Conservation (phyloP, 768 basidiomycete species). For the Kwoniella bestiolae region DNA sequence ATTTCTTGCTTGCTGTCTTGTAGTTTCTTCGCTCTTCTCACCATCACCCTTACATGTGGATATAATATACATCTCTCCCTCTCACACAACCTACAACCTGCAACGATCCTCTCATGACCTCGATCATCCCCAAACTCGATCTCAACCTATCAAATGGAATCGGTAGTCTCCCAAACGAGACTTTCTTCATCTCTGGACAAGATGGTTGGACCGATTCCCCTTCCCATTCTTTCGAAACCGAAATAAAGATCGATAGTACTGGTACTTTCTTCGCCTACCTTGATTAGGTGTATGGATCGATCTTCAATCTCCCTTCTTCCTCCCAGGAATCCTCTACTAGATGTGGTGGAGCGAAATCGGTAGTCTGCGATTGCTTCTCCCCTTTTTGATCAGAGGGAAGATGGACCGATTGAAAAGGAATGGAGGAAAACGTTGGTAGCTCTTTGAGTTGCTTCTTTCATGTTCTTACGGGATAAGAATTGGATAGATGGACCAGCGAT, state of each 20-base stretch:
- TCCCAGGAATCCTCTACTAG: neutral
- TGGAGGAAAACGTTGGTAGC: neutral
- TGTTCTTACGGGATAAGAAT: no score
- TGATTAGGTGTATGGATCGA: conserved; percentile 7
- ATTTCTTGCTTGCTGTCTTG: neutral
- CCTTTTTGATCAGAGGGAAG: conserved; percentile 3
- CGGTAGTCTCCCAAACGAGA: conserved; percentile 7
- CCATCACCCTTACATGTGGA: neutral
- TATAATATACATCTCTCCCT: neutral
- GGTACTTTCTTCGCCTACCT: conserved; percentile 10
- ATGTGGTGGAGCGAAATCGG: neutral
- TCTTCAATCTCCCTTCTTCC: neutral
- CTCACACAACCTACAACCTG: neutral
- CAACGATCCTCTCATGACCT: neutral
- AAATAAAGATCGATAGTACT: conserved; percentile 1
- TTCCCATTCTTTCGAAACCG: neutral
- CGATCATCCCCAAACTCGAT: neutral
- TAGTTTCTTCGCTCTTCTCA: neutral
- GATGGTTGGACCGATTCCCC: neutral
- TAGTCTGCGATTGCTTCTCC: conserved; percentile 26
- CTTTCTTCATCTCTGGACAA: conserved; percentile 9
- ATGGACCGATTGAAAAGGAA: conserved; percentile 12
- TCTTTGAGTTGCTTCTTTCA: neutral
- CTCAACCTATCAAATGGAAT: neutral
- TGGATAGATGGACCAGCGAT: neutral